These are phyloP conservation scores for Diaporthe citri DNA, from an alignment of 2,329 filamentous ascomycete genomes.

Conservation along the genomic window DNA sequence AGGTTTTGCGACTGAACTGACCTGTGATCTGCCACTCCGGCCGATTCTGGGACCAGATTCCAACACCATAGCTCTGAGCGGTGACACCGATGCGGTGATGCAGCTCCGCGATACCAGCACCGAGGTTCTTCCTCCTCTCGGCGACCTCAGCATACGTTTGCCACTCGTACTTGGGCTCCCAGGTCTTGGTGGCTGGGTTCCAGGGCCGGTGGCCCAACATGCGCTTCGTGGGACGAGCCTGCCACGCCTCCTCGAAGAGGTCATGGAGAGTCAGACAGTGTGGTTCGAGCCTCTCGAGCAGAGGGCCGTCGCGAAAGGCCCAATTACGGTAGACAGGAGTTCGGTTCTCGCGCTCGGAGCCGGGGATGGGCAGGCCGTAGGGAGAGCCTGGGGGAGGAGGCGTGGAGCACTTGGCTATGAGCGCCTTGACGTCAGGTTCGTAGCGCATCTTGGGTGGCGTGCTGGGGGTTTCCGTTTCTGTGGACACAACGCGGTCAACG, in stretches of 20 bases:
- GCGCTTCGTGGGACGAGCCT: slow-evolving; percentile 72
- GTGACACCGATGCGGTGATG: slow-evolving; percentile 79
- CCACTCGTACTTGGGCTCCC: slow-evolving; percentile 83
- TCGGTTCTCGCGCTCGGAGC: slow-evolving; percentile 79
- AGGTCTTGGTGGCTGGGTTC: slow-evolving; percentile 79
- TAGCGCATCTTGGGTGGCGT: slow-evolving; percentile 49
- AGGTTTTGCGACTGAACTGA: slow-evolving; percentile 50
- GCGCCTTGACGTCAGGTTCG: slow-evolving; percentile 51
- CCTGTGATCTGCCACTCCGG: slow-evolving; percentile 90
- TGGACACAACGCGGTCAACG: neutral
- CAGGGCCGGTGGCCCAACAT: slow-evolving; percentile 87
- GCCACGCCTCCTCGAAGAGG: slow-evolving; percentile 78
- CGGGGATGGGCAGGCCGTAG: slow-evolving; percentile 83
- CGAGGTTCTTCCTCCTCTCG: slow-evolving; percentile 84
- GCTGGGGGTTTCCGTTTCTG: neutral
- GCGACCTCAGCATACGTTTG: slow-evolving; percentile 85
- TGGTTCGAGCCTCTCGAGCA: slow-evolving; percentile 80
- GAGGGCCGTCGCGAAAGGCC: slow-evolving; percentile 77
- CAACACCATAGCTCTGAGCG: slow-evolving; percentile 78
- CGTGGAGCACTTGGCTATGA: slow-evolving; percentile 66
- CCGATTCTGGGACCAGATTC: slow-evolving; percentile 88
- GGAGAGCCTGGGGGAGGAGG: slow-evolving; percentile 81
- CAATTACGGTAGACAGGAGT: slow-evolving; percentile 87
- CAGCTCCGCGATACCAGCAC: slow-evolving; percentile 86
- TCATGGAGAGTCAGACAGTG: slow-evolving; percentile 81